phyloP scores from a whole-genome alignment of 345 rosid genomes.

The Lepidium didymum region DNA sequence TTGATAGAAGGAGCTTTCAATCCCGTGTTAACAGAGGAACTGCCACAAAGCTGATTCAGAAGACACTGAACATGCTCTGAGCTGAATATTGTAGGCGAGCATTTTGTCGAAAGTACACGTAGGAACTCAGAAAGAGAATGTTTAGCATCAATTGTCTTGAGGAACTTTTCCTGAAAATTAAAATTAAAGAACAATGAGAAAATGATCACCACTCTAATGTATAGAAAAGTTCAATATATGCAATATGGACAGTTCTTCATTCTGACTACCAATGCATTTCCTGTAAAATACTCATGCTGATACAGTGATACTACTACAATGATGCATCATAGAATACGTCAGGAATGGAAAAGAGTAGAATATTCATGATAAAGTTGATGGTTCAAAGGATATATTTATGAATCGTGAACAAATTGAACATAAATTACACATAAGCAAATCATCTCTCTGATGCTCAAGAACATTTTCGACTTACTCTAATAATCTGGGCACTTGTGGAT shows the following conservation, averaged over 20 bases:
- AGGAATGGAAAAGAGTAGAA: background rate
- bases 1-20: slow-evolving; percentile 47
- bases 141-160: slow-evolving; percentile 54
- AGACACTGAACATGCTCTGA: slow-evolving; percentile 58
- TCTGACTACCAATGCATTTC: slow-evolving; percentile 3
- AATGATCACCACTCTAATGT: background rate
- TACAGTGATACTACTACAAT: background rate
- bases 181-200: slow-evolving; percentile 2
- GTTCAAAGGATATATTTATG: background rate
- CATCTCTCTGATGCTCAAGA: slow-evolving; percentile 6
- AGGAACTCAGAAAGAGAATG: slow-evolving; percentile 68
- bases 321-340: background rate
- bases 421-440: background rate
- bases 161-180: slow-evolving; percentile 61
- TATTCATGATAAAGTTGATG: slow-evolving; percentile 3
- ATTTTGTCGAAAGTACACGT: slow-evolving; percentile 54
- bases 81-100: slow-evolving; percentile 62
- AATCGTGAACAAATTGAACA: slow-evolving; percentile 6
- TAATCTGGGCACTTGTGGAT: slow-evolving; percentile 30
- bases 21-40: slow-evolving; percentile 27
- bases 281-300: slow-evolving; percentile 1
- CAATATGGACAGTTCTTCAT: slow-evolving; percentile 7
- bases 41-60: slow-evolving; percentile 46
- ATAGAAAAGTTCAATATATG: slow-evolving; percentile 13
- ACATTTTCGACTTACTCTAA: slow-evolving; percentile 35